A percentile compares a stretch with the other conserved stretches of the same genome.
Evolutionary conservation across 176 grass and related monocot genomes (phyloP).

Genomic region (Areca catechu): DNA sequence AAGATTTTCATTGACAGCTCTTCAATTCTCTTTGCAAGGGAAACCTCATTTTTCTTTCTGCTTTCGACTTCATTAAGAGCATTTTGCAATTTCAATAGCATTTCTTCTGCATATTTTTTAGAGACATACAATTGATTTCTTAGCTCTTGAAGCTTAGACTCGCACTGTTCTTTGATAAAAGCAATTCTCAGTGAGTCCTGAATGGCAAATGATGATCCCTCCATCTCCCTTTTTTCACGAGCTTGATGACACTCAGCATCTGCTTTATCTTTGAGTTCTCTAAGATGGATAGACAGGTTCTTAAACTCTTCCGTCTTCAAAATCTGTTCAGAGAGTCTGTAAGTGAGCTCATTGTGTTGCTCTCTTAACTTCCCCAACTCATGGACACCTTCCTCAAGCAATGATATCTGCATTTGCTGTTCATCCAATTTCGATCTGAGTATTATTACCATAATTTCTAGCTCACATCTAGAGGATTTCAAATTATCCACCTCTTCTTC

Average conservation of each 20-base stretch:
- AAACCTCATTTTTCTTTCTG: conserved; percentile 82
- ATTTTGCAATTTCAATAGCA: conserved; percentile 91
- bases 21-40: conserved; percentile 84
- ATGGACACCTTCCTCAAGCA: conserved; percentile 39
- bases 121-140: conserved; percentile 70
- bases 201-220: conserved; percentile 54
- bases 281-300: conserved; percentile 78
- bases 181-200: conserved; percentile 93
- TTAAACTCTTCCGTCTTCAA: conserved; percentile 91
- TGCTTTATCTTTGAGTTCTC: conserved; percentile 78
- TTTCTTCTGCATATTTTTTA: conserved; percentile 96
- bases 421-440: conserved; percentile 77
- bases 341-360: conserved; percentile 62
- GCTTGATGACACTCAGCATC: conserved; percentile 34
- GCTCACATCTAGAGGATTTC: conserved; percentile 42
- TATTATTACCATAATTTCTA: conserved; percentile 67
- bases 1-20: conserved; percentile 76
- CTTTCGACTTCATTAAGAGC: conserved; percentile 86
- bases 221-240: conserved; percentile 62
- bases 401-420: conserved; percentile 41
- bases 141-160: conserved; percentile 90
- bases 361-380: conserved; percentile 56
- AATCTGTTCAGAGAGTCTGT: conserved; percentile 76
- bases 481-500: conserved; percentile 58
- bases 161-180: conserved; percentile 97